A percentile compares a stretch with the other conserved stretches of the same genome.
phyloP scores from a whole-genome alignment of 192 early-diverging fungal species.

The Mortierella claussenii region DNA sequence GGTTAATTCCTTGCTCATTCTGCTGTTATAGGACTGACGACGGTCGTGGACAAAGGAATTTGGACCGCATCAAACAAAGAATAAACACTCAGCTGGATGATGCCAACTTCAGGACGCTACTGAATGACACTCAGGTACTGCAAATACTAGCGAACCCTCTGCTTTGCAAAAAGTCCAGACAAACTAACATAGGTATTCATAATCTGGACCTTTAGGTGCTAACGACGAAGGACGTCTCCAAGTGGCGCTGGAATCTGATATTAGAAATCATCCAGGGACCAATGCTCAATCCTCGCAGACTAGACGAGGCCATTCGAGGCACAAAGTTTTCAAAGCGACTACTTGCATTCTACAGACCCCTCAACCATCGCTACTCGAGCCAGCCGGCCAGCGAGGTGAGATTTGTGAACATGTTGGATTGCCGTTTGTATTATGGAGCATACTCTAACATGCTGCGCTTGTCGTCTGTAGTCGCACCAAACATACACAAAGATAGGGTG shows the following conservation, averaged over 20 bases:
- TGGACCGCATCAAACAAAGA: slow-evolving; percentile 66
- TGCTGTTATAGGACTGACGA: not conserved
- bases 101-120: slow-evolving; percentile 68
- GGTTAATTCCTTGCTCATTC: too few species aligned
- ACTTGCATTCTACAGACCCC: slow-evolving; percentile 78
- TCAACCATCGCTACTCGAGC: slow-evolving; percentile 76
- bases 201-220: slow-evolving; percentile 74
- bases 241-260: slow-evolving; percentile 85
- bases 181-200: too few species aligned
- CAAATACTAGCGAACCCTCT: too few species aligned
- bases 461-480: slow-evolving; percentile 4
- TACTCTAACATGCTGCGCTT: too few species aligned
- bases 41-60: slow-evolving; percentile 47
- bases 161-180: too few species aligned
- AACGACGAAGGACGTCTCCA: slow-evolving; percentile 75
- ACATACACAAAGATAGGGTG: slow-evolving; percentile 72
- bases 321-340: slow-evolving; percentile 80
- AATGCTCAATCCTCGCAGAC: slow-evolving; percentile 71
- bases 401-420: not conserved
- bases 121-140: slow-evolving; percentile 75
- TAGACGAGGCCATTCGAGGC: slow-evolving; percentile 79
- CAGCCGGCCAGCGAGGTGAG: slow-evolving; percentile 64
- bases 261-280: slow-evolving; percentile 83
- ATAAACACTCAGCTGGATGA: slow-evolving; percentile 79
- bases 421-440: too few species aligned